Percentiles rank a stretch among this genome's conserved stretches.
Evolutionary conservation across 768 basidiomycete genomes (phyloP).

Genomic region (Boletus rubropictus): DNA sequence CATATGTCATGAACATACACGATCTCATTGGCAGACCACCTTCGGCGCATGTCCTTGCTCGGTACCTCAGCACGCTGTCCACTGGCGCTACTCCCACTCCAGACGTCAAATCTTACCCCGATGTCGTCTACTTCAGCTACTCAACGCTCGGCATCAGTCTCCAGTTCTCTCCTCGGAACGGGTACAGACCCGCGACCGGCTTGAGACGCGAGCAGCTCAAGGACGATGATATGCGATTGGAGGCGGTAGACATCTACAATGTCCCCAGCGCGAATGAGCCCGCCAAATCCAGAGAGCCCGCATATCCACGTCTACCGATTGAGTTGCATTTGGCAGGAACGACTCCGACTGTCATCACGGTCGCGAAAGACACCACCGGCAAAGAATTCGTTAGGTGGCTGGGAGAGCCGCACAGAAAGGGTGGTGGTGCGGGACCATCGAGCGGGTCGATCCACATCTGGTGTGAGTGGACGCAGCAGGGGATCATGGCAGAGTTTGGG

Average conservation of each 20-base stretch:
- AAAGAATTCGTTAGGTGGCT: constrained; percentile 68
- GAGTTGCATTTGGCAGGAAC: constrained; percentile 35
- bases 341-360: constrained; percentile 37
- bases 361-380: constrained; percentile 54
- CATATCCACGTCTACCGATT: constrained; percentile 55
- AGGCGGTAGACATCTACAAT: constrained; percentile 84
- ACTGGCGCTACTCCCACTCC: constrained; percentile 32
- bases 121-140: constrained; percentile 86
- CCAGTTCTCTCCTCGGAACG: constrained; percentile 60
- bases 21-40: constrained; percentile 51
- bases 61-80: constrained; percentile 39
- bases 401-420: constrained; percentile 88
- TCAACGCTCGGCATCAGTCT: constrained; percentile 73
- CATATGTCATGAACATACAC: constrained; percentile 15
- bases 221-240: constrained; percentile 49
- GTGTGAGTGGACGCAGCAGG: constrained; percentile 85
- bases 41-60: constrained; percentile 38
- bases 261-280: constrained; percentile 34
- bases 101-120: constrained; percentile 73
- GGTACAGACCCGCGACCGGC: constrained; percentile 53
- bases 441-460: constrained; percentile 85
- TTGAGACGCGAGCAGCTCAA: constrained; percentile 42
- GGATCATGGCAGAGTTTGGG: constrained; percentile 83
- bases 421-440: constrained; percentile 81
- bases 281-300: constrained; percentile 41